Conservation (phyloP, 1,284 basidiomycete genomes). For the Cutaneotrichosporon mucoides region DNA sequence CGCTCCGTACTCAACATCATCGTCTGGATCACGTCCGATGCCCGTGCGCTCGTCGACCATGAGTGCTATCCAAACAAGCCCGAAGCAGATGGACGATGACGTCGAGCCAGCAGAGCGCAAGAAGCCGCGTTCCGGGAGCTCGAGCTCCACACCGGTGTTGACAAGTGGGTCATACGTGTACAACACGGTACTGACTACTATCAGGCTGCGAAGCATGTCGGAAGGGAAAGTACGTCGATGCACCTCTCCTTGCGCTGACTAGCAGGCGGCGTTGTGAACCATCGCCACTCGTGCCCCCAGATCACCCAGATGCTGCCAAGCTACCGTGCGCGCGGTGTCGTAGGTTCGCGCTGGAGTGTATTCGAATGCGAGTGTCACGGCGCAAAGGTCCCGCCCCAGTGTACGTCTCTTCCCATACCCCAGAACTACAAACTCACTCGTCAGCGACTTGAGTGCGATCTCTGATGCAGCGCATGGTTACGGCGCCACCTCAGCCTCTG, state of each 20-base stretch:
- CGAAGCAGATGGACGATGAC: not conserved
- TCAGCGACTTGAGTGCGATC: slow-evolving; percentile 25
- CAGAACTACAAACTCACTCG: not conserved
- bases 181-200: not conserved
- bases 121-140: not conserved
- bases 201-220: slow-evolving; percentile 35
- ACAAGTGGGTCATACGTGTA: slow-evolving; percentile 4
- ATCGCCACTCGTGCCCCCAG: slow-evolving; percentile 38
- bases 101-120: not conserved
- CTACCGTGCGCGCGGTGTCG: slow-evolving; percentile 42
- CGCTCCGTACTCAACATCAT: not conserved
- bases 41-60: not conserved
- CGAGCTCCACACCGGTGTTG: slow-evolving; percentile 1
- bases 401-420: slow-evolving; percentile 9
- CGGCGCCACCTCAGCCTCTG: not conserved
- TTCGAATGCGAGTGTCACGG: slow-evolving; percentile 31
- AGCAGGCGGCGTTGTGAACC: slow-evolving; percentile 43
- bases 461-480: slow-evolving; percentile 35
- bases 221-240: slow-evolving; percentile 31
- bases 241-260: slow-evolving; percentile 15
- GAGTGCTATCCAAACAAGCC: not conserved
- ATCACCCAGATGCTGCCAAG: slow-evolving; percentile 41
- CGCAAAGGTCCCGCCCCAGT: slow-evolving; percentile 42
- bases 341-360: slow-evolving; percentile 40
- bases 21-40: not conserved